These are phyloP conservation scores for Alternaria consortialis DNA, from an alignment of 2,329 filamentous ascomycete species.

Conservation along the genomic window DNA sequence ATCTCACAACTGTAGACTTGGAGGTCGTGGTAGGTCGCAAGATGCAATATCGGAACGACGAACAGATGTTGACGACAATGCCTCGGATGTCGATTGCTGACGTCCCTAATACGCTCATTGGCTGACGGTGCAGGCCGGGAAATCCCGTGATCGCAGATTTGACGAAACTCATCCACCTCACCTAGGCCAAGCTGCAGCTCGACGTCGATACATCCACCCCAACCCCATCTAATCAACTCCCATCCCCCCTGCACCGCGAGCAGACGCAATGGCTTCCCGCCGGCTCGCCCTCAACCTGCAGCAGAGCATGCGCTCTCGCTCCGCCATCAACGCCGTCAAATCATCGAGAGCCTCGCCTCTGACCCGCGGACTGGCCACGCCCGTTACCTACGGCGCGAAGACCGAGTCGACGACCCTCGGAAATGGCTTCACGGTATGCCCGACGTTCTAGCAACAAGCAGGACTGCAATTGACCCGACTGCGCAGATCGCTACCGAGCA, in stretches of 20 bases:
- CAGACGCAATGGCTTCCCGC: constrained; percentile 84
- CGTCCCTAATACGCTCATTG: constrained; percentile 28
- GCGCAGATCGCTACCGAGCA: constrained; percentile 93
- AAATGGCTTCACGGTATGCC: constrained; percentile 92
- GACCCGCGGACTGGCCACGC: constrained; percentile 89
- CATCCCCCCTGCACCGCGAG: constrained; percentile 38
- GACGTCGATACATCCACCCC: constrained; percentile 31
- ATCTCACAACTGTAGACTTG: constrained; percentile 22
- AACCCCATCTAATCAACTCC: constrained; percentile 34
- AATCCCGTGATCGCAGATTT: constrained; percentile 35
- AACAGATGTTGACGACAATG: constrained; percentile 27
- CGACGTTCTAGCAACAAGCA: constrained; percentile 18
- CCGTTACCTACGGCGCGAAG: constrained; percentile 76
- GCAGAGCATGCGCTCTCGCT: constrained; percentile 86
- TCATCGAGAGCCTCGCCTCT: constrained; percentile 65
- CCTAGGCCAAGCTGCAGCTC: constrained; percentile 36
- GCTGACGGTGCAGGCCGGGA: constrained; percentile 28
- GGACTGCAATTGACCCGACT: constrained; percentile 45
- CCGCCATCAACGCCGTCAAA: constrained; percentile 78
- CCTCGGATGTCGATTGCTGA: constrained; percentile 33
- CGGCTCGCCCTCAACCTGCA: constrained; percentile 95
- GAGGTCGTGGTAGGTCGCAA: constrained; percentile 12
- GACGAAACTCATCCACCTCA: constrained; percentile 34
- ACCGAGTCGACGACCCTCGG: constrained; percentile 95
- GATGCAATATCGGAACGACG: constrained; percentile 17